Conservation (phyloP, 2,329 filamentous ascomycete species). For the Fusarium sp. region DNA sequence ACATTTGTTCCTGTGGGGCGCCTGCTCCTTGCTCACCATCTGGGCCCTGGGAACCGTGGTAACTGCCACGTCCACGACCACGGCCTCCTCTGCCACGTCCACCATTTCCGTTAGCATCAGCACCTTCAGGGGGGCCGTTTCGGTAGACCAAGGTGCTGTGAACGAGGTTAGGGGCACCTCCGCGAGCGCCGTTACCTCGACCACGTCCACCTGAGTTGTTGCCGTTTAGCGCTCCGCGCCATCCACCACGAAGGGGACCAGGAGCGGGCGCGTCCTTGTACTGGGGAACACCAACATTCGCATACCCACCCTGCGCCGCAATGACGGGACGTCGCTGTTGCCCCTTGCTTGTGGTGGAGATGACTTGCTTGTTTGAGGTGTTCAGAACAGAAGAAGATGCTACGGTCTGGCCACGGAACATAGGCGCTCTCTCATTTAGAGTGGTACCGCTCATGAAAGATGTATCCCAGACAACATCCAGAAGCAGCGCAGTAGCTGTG, state of each 20-base stretch:
- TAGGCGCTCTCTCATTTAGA: slow-evolving; percentile 87
- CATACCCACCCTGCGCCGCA: slow-evolving; percentile 64
- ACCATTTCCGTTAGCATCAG: slow-evolving; percentile 48
- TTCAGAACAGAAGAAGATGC: slow-evolving; percentile 91
- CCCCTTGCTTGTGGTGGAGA: slow-evolving; percentile 71
- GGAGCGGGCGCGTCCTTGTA: slow-evolving; percentile 69
- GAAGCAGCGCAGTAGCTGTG: slow-evolving; percentile 82
- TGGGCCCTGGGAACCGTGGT: slow-evolving; percentile 41
- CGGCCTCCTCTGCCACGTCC: slow-evolving; percentile 49
- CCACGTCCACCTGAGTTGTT: slow-evolving; percentile 58
- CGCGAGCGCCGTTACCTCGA: slow-evolving; percentile 54
- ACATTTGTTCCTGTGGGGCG: slow-evolving; percentile 53
- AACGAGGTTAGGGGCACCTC: slow-evolving; percentile 60
- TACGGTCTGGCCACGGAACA: slow-evolving; percentile 95
- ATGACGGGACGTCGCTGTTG: slow-evolving; percentile 65
- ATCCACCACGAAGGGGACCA: slow-evolving; percentile 67
- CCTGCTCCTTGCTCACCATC: slow-evolving; percentile 31
- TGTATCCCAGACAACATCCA: slow-evolving; percentile 94
- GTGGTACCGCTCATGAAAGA: slow-evolving; percentile 98
- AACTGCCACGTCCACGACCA: slow-evolving; percentile 51
- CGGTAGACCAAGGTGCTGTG: slow-evolving; percentile 69
- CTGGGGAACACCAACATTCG: slow-evolving; percentile 72
- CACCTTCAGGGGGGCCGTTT: slow-evolving; percentile 52
- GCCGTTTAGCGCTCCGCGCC: slow-evolving; percentile 69
- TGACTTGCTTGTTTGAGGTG: slow-evolving; percentile 82